A percentile compares a stretch with the other conserved stretches of the same genome.
phyloP scores from a whole-genome alignment of 257 asterid species.

The Capsicum chinense region DNA sequence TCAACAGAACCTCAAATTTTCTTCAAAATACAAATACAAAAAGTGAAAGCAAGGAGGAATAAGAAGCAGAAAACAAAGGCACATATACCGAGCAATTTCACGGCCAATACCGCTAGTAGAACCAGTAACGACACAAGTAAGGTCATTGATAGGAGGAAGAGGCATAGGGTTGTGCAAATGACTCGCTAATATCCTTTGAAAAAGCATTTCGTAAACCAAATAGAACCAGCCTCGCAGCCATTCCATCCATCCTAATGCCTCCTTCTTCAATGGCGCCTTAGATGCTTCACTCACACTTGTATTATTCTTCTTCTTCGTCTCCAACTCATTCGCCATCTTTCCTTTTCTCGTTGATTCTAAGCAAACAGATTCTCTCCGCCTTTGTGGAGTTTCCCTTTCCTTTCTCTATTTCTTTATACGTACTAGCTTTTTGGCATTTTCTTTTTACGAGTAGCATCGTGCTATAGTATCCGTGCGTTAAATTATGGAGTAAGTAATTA shows the following conservation, averaged over 20 bases:
- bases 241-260: constrained; percentile 83
- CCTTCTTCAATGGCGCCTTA: constrained; percentile 43
- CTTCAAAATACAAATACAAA: not conserved
- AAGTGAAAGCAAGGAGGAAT: not conserved
- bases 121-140: constrained; percentile 88
- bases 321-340: constrained; percentile 45
- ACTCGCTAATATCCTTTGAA: constrained; percentile 94
- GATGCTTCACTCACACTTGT: constrained; percentile 38
- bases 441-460: too few relatives aligned
- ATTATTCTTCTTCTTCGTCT: constrained; percentile 34
- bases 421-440: too few relatives aligned
- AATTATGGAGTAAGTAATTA: too few relatives aligned
- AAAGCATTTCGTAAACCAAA: constrained; percentile 73
- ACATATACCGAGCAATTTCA: constrained; percentile 70
- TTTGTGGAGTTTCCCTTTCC: not conserved
- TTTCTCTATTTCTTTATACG: not conserved
- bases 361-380: constrained; percentile 15
- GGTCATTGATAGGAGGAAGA: constrained; percentile 76
- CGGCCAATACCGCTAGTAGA: constrained; percentile 97
- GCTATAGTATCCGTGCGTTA: too few relatives aligned
- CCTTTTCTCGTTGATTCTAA: constrained; percentile 40
- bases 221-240: constrained; percentile 87
- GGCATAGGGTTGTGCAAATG: constrained; percentile 86
- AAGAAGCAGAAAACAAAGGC: not conserved
- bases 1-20: not conserved